Percentiles rank a stretch among this genome's conserved stretches.
phyloP scores from a whole-genome alignment of 2,329 filamentous ascomycete genomes.

The Fusarium oxysporum region DNA sequence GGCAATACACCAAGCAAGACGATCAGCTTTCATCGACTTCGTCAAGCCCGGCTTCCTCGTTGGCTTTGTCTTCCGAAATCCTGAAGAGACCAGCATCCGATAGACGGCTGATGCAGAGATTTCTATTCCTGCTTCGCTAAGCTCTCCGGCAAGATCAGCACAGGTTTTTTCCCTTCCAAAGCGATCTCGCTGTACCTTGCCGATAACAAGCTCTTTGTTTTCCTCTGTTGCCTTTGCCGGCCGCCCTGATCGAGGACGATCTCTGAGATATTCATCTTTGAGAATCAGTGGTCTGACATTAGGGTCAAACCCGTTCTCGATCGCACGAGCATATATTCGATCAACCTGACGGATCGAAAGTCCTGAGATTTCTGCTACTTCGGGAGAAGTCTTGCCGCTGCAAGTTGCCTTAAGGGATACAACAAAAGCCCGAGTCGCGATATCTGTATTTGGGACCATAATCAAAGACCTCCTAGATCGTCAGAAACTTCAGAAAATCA shows the following conservation, averaged over 20 bases:
- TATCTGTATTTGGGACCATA: background rate
- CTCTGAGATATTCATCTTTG: background rate
- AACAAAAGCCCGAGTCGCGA: background rate
- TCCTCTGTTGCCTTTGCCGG: background rate
- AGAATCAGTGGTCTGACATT: background rate
- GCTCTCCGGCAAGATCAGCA: too few species aligned
- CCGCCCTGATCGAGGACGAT: background rate
- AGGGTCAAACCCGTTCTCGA: background rate
- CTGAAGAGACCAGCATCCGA: too few species aligned
- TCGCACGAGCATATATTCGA: background rate
- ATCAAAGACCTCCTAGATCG: background rate
- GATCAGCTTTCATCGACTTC: too few species aligned
- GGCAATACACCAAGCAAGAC: too few species aligned
- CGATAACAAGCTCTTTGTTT: background rate
- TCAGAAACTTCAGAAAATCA: background rate
- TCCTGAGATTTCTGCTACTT: background rate
- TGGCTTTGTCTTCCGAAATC: too few species aligned
- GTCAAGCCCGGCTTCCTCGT: too few species aligned
- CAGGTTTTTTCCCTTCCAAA: too few species aligned
- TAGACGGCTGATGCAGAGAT: too few species aligned
- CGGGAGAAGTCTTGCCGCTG: background rate
- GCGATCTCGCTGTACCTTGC: too few species aligned
- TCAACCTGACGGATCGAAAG: background rate
- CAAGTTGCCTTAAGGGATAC: background rate
- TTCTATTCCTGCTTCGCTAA: too few species aligned